phyloP scores from a whole-genome alignment of 495 filamentous ascomycete genomes.

The Cairneyella variabilis region DNA sequence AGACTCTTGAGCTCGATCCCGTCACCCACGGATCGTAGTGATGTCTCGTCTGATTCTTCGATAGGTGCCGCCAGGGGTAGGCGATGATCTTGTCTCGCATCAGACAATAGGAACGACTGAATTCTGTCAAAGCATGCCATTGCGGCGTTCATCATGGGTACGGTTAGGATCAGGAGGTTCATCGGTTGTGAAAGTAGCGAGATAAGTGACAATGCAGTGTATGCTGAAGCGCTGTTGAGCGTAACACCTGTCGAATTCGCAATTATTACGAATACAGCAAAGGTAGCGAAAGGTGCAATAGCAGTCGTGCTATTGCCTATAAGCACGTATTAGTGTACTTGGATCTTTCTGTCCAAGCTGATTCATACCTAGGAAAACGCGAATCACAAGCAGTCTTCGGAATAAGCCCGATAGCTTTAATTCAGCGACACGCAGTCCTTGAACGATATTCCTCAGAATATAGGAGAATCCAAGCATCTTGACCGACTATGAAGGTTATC shows the following conservation, averaged over 20 bases:
- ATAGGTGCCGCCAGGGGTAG: not conserved
- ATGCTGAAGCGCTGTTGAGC: conserved; percentile 20
- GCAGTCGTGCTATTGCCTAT: conserved; percentile 35
- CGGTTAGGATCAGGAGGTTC: conserved; percentile 20
- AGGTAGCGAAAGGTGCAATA: conserved; percentile 21
- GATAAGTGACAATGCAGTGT: conserved; percentile 20
- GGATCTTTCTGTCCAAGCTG: conserved; percentile 13
- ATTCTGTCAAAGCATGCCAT: conserved; percentile 39
- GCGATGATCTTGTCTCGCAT: conserved; percentile 28
- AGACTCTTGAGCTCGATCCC: conserved; percentile 4
- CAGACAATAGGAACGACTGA: conserved; percentile 35
- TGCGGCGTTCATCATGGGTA: conserved; percentile 23
- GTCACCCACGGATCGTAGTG: not conserved
- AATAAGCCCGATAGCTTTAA: conserved; percentile 15
- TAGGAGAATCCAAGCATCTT: conserved; percentile 34
- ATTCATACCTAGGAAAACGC: conserved; percentile 14
- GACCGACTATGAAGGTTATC: conserved; percentile 14
- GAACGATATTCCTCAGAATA: conserved; percentile 20
- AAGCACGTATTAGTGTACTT: conserved; percentile 35
- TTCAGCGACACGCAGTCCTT: conserved; percentile 17
- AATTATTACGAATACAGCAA: conserved; percentile 19
- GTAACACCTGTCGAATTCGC: conserved; percentile 17
- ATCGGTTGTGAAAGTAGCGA: conserved; percentile 24
- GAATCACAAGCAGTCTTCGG: conserved; percentile 35
- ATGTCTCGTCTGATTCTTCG: not conserved